phyloP scores from a whole-genome alignment of 1,284 basidiomycete genomes.

The Schizophyllum commune region DNA sequence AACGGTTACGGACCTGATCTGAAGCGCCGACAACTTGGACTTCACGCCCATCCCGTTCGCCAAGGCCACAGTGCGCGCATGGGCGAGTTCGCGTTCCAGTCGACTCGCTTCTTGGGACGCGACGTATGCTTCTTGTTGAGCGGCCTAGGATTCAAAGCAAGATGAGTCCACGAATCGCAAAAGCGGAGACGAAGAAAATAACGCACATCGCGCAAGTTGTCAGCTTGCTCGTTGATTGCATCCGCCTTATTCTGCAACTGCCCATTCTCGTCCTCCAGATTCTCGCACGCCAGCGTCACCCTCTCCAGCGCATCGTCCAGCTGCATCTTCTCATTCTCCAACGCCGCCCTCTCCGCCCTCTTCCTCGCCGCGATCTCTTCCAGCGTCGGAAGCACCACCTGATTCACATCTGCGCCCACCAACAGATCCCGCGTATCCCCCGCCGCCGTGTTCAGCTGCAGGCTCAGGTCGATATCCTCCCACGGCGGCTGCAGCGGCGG shows the following conservation, averaged over 20 bases:
- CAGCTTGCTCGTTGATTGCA: slow-evolving; percentile 66
- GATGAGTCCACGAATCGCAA: neutral
- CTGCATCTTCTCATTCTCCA: slow-evolving; percentile 68
- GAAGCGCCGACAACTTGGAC: slow-evolving; percentile 62
- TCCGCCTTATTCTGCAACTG: slow-evolving; percentile 64
- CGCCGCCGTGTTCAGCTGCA: slow-evolving; percentile 70
- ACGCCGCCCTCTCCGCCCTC: slow-evolving; percentile 53
- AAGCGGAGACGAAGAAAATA: neutral
- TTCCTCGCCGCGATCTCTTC: slow-evolving; percentile 62
- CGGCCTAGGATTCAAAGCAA: slow-evolving; percentile 38
- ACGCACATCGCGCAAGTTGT: slow-evolving; percentile 34
- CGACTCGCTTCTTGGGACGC: slow-evolving; percentile 54
- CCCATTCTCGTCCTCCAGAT: slow-evolving; percentile 62
- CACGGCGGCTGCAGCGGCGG: slow-evolving; percentile 62
- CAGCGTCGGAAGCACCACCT: slow-evolving; percentile 65
- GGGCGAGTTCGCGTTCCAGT: slow-evolving; percentile 60
- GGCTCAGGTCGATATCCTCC: slow-evolving; percentile 59
- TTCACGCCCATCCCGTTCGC: slow-evolving; percentile 73
- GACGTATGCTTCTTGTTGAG: slow-evolving; percentile 60
- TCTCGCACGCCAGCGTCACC: slow-evolving; percentile 69
- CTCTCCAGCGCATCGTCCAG: slow-evolving; percentile 76
- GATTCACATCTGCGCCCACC: slow-evolving; percentile 55
- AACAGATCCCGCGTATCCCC: slow-evolving; percentile 60
- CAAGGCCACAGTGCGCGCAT: slow-evolving; percentile 66
- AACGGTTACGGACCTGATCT: slow-evolving; percentile 40